These are phyloP conservation scores for Candolleomyces aberdarensis DNA, from an alignment of 768 basidiomycete species.

Conservation along the genomic window DNA sequence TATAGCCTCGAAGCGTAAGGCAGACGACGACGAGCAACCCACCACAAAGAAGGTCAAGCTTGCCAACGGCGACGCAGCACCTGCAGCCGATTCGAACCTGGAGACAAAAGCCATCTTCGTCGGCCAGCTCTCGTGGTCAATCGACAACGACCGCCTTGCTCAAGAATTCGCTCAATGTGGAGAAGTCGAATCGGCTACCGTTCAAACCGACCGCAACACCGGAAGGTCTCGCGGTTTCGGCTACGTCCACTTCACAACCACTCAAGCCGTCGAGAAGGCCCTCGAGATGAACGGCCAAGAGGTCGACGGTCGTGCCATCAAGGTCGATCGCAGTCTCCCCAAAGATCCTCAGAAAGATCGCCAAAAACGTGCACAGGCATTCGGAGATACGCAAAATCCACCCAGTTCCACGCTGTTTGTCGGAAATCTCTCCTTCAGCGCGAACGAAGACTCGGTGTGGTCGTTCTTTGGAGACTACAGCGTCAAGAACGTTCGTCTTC, in stretches of 20 bases:
- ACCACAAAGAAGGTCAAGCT: slow-evolving; percentile 84
- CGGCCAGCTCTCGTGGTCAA: slow-evolving; percentile 91
- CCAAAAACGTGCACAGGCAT: slow-evolving; percentile 73
- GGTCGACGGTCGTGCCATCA: slow-evolving; percentile 88
- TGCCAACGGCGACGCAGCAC: slow-evolving; percentile 49
- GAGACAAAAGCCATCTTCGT: slow-evolving; percentile 81
- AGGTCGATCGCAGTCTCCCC: slow-evolving; percentile 77
- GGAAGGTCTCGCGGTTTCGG: slow-evolving; percentile 86
- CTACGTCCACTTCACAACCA: slow-evolving; percentile 73
- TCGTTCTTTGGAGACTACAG: slow-evolving; percentile 87
- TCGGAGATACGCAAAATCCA: slow-evolving; percentile 63
- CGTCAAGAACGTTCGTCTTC: slow-evolving; percentile 83
- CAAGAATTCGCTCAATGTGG: slow-evolving; percentile 89
- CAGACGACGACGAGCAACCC: slow-evolving; percentile 54
- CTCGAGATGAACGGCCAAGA: slow-evolving; percentile 79
- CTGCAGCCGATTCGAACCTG: slow-evolving; percentile 30
- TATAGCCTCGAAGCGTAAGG: slow-evolving; percentile 73
- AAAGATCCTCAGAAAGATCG: slow-evolving; percentile 51
- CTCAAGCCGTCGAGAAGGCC: slow-evolving; percentile 76
- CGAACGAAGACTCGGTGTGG: slow-evolving; percentile 85
- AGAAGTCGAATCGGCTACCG: slow-evolving; percentile 85
- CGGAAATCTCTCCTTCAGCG: slow-evolving; percentile 82
- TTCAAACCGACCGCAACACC: slow-evolving; percentile 78
- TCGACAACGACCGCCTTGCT: slow-evolving; percentile 93
- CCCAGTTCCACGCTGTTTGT: slow-evolving; percentile 83